These are phyloP conservation scores for Pichia manshurica DNA, from an alignment of 805 yeast genomes.

Conservation along the genomic window DNA sequence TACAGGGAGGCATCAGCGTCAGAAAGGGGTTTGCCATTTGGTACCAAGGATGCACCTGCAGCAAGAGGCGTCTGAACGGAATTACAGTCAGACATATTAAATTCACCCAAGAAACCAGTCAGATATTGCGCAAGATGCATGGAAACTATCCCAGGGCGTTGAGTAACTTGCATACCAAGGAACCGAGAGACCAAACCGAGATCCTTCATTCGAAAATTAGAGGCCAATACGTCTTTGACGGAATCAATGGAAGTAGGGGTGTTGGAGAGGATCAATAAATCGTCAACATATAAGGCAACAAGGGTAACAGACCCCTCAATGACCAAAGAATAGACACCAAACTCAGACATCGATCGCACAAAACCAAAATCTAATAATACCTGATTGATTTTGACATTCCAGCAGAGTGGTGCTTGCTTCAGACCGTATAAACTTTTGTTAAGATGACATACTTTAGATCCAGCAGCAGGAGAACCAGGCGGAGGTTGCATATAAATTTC, in stretches of 20 bases:
- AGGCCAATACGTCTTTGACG: neutral
- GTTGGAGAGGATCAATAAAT: neutral
- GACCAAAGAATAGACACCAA: conserved; percentile 1
- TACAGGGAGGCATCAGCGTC: neutral
- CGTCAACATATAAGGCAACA: conserved; percentile 7
- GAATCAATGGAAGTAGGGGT: neutral
- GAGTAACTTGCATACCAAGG: conserved; percentile 7
- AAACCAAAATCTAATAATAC: neutral
- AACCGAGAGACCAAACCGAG: neutral
- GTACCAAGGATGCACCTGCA: neutral
- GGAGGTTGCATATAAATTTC: neutral
- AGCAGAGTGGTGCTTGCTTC: neutral
- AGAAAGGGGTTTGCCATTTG: neutral
- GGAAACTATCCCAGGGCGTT: neutral
- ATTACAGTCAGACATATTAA: neutral
- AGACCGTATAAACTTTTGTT: neutral
- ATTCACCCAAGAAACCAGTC: neutral
- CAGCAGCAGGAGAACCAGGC: neutral
- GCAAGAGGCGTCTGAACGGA: neutral
- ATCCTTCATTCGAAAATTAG: neutral
- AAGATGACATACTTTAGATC: neutral
- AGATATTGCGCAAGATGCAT: conserved; percentile 1
- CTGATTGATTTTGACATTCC: conserved; percentile 1
- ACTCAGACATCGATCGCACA: neutral
- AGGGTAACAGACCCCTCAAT: neutral